Percentiles rank a stretch among this genome's conserved stretches.
These are phyloP conservation scores for Cercospora brassicicola DNA, from an alignment of 2,329 filamentous ascomycete genomes.

Conservation along the genomic window DNA sequence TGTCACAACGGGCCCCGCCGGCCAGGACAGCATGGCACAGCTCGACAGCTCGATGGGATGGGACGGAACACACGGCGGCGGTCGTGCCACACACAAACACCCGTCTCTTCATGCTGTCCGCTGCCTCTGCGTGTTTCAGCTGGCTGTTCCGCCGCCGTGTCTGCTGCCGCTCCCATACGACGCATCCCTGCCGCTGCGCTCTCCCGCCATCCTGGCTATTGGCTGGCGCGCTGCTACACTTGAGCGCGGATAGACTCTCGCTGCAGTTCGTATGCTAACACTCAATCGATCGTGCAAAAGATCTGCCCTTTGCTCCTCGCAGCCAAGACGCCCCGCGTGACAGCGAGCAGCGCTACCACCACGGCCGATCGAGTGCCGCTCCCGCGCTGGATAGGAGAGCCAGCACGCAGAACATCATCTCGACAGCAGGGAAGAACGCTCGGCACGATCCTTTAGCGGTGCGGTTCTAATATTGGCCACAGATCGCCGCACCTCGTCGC, in stretches of 20 bases:
- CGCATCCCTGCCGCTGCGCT: constrained; percentile 8
- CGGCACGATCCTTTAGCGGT: constrained; percentile 9
- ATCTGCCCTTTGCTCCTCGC: constrained; percentile 7
- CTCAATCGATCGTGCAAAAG: not conserved
- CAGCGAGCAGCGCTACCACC: constrained; percentile 7
- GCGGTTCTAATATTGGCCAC: constrained; percentile 11
- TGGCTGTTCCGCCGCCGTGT: not conserved
- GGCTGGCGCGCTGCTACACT: not conserved
- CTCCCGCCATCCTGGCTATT: not conserved
- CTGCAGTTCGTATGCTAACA: constrained; percentile 3
- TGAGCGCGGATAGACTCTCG: not conserved
- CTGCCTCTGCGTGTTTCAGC: not conserved
- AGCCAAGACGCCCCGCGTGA: constrained; percentile 8
- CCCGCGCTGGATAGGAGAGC: not conserved
- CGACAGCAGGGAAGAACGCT: constrained; percentile 8
- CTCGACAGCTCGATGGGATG: not conserved
- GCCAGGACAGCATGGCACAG: not conserved
- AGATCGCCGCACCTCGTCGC: constrained; percentile 9
- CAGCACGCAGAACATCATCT: constrained; percentile 8
- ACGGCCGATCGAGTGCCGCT: constrained; percentile 1
- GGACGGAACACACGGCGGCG: not conserved
- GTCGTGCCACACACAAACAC: not conserved
- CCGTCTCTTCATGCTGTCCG: not conserved
- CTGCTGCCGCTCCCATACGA: not conserved
- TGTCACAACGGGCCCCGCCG: not conserved